These are phyloP conservation scores for Stereum hirsutum DNA, from an alignment of 1,284 basidiomycete genomes.

Conservation along the genomic window DNA sequence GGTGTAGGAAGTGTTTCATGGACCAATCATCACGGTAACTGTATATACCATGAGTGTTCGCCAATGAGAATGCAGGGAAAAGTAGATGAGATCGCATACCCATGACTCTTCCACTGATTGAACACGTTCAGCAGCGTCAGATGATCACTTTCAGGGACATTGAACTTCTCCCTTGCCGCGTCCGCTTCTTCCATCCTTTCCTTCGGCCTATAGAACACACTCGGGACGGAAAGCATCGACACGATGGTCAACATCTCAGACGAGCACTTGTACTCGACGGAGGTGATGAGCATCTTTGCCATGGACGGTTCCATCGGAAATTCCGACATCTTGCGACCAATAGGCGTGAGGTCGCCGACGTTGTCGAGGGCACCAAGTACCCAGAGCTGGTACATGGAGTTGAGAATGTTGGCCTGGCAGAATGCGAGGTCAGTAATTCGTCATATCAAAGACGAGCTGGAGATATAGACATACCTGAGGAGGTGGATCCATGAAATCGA, in stretches of 20 bases:
- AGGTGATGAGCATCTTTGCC: constrained; percentile 97
- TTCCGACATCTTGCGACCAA: constrained; percentile 95
- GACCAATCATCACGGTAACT: constrained; percentile 92
- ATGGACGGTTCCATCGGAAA: constrained; percentile 98
- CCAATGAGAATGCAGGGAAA: constrained; percentile 1
- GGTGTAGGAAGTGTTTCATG: constrained; percentile 92
- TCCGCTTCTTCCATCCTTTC: constrained; percentile 95
- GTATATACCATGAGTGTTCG: constrained; percentile 5
- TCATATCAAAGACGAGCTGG: constrained; percentile 12
- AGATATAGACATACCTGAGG: constrained; percentile 65
- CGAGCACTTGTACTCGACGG: constrained; percentile 90
- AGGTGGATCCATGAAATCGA: constrained; percentile 99
- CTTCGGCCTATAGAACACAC: constrained; percentile 93
- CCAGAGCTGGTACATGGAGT: constrained; percentile 99
- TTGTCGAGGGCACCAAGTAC: constrained; percentile 96
- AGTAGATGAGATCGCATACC: constrained; percentile 34
- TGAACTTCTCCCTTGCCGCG: constrained; percentile 95
- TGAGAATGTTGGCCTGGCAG: constrained; percentile 82
- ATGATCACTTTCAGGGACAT: constrained; percentile 97
- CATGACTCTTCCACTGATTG: constrained; percentile 95
- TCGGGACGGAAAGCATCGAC: constrained; percentile 96
- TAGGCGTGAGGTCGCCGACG: constrained; percentile 88
- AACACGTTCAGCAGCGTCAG: constrained; percentile 94
- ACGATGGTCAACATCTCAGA: constrained; percentile 97
- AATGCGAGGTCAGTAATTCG: constrained; percentile 19